phyloP scores from a whole-genome alignment of 2,329 filamentous ascomycete species.

The Cladosporium halotolerans region DNA sequence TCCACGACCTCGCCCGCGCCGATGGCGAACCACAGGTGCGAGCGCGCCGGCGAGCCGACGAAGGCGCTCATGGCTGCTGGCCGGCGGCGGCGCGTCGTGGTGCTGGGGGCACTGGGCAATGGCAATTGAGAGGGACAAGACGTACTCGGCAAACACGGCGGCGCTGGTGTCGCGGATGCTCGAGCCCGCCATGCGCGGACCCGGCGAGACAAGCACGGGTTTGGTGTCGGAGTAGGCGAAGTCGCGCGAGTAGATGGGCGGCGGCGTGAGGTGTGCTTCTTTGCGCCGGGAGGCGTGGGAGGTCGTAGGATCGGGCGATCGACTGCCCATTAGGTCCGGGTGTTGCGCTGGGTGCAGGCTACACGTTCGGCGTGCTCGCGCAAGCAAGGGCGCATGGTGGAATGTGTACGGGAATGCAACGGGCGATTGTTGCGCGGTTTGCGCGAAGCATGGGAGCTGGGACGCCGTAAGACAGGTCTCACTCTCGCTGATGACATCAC shows the following conservation, averaged over 20 bases:
- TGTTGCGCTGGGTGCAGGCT: not conserved
- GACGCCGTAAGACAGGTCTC: not conserved
- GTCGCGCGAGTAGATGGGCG: constrained; percentile 32
- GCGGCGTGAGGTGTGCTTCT: not conserved
- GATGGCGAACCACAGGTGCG: constrained; percentile 17
- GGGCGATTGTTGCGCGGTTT: not conserved
- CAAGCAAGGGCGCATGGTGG: constrained; percentile 6
- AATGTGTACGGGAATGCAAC: not conserved
- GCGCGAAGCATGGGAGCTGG: not conserved
- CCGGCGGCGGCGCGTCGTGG: not conserved
- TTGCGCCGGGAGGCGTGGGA: constrained; percentile 1
- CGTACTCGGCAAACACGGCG: constrained; percentile 49
- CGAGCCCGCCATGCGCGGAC: constrained; percentile 38
- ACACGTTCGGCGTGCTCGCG: not conserved
- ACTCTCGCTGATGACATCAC: too few relatives aligned
- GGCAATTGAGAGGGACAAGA: constrained; percentile 29
- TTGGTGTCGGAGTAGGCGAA: constrained; percentile 40
- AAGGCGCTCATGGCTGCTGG: constrained; percentile 8
- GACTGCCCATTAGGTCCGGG: constrained; percentile 2
- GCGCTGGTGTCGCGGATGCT: constrained; percentile 44
- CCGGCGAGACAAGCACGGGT: constrained; percentile 25
- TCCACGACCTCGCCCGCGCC: constrained; percentile 13
- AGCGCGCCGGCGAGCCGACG: constrained; percentile 16
- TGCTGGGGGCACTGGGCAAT: not conserved
- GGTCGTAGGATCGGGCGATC: not conserved